These are phyloP conservation scores for Antarctomyces pellizariae DNA, from an alignment of 495 filamentous ascomycete species.

Conservation along the genomic window DNA sequence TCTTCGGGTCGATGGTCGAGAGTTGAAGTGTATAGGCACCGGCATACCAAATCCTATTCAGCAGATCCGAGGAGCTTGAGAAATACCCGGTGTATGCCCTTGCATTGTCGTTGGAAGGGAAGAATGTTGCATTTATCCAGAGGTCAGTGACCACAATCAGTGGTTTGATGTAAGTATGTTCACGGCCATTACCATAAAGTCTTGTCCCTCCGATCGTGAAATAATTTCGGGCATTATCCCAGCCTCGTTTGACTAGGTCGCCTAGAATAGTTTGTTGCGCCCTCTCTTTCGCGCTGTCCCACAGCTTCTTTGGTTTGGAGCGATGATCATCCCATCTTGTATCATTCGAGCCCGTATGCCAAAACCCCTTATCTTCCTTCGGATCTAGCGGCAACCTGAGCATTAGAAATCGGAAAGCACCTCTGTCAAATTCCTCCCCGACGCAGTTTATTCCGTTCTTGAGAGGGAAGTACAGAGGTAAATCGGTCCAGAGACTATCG, in stretches of 20 bases:
- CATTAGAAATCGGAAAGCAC: conserved; percentile 19
- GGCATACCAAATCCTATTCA: conserved; percentile 39
- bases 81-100: conserved; percentile 26
- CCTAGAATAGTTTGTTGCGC: conserved; percentile 9
- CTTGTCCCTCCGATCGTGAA: conserved; percentile 9
- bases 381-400: conserved; percentile 11
- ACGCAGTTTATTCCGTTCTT: conserved; percentile 15
- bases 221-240: conserved; percentile 7
- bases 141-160: too few species aligned
- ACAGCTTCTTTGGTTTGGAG: conserved; percentile 1
- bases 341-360: conserved; percentile 7
- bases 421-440: conserved; percentile 13
- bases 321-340: conserved; percentile 1
- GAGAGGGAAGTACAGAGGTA: conserved; percentile 13
- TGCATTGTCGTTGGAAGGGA: conserved; percentile 15
- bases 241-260: conserved; percentile 2
- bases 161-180: too few species aligned
- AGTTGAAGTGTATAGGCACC: conserved; percentile 37
- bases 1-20: conserved; percentile 25
- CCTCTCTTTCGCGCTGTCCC: conserved; percentile 2
- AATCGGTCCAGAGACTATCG: conserved; percentile 12
- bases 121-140: conserved; percentile 18
- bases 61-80: conserved; percentile 19
- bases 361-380: conserved; percentile 4
- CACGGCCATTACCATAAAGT: too few species aligned